Conservation (phyloP, 495 filamentous ascomycete genomes). For the Annulohypoxylon moriforme region DNA sequence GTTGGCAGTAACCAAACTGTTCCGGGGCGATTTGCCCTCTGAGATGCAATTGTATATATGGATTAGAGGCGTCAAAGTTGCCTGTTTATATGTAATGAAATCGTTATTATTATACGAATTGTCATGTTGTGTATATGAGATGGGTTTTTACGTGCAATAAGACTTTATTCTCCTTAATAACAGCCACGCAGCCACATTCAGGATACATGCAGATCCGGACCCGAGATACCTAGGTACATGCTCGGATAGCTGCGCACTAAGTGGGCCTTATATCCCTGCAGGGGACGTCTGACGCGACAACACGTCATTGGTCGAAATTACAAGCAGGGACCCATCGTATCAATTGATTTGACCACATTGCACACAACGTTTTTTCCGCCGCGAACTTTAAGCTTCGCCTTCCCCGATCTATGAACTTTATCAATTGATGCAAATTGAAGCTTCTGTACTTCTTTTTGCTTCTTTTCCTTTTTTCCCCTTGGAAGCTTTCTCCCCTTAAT, state of each 20-base stretch:
- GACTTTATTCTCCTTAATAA: not conserved
- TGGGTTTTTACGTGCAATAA: not conserved
- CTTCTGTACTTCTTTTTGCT: not conserved
- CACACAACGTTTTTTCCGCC: conserved; percentile 21
- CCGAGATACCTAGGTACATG: not conserved
- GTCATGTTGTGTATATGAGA: not conserved
- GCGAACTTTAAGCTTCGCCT: conserved; percentile 9
- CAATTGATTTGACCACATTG: conserved; percentile 46
- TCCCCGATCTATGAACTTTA: not conserved
- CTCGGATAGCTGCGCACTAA: not conserved
- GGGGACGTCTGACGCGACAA: conserved; percentile 25
- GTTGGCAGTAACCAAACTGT: not conserved
- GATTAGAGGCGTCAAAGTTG: conserved; percentile 17
- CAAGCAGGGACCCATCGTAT: conserved; percentile 28
- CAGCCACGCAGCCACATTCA: conserved; percentile 9
- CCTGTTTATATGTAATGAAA: conserved; percentile 22
- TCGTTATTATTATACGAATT: not conserved
- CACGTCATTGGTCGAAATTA: conserved; percentile 37
- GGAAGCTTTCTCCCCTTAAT: not conserved
- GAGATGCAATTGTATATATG: conserved; percentile 21
- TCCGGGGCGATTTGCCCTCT: not conserved
- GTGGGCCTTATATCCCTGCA: not conserved
- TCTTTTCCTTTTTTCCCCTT: not conserved
- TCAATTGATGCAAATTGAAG: conserved; percentile 21
- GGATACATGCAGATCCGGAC: not conserved